These are phyloP conservation scores for Macrophomina tecta DNA, from an alignment of 2,329 filamentous ascomycete genomes.

Conservation along the genomic window DNA sequence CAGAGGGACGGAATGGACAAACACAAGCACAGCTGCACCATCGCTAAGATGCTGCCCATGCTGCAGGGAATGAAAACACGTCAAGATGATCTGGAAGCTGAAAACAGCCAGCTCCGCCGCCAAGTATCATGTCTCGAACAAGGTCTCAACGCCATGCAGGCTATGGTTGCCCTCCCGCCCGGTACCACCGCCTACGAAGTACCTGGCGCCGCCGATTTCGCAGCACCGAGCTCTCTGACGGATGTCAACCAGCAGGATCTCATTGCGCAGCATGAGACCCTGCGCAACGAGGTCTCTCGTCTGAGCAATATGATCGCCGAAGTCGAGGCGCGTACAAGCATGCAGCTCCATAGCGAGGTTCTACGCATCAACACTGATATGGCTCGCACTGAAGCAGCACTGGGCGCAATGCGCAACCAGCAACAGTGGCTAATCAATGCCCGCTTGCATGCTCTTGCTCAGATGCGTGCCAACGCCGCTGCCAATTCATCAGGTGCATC, in stretches of 20 bases:
- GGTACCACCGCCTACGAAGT: slow-evolving; percentile 2
- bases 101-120: slow-evolving; percentile 49
- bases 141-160: slow-evolving; percentile 47
- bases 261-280: slow-evolving; percentile 65
- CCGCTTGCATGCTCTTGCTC: slow-evolving; percentile 24
- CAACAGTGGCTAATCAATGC: slow-evolving; percentile 28
- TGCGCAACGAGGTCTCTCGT: slow-evolving; percentile 64
- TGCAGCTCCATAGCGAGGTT: slow-evolving; percentile 68
- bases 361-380: slow-evolving; percentile 67
- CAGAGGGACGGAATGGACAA: slow-evolving; percentile 47
- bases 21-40: slow-evolving; percentile 51
- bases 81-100: slow-evolving; percentile 49
- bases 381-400: slow-evolving; percentile 61
- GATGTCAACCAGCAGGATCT: slow-evolving; percentile 56
- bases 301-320: slow-evolving; percentile 62
- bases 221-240: slow-evolving; percentile 37
- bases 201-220: slow-evolving; percentile 38
- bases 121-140: slow-evolving; percentile 54
- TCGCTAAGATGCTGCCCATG: slow-evolving; percentile 55
- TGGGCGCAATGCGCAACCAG: slow-evolving; percentile 26
- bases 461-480: slow-evolving; percentile 21
- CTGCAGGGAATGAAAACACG: slow-evolving; percentile 44
- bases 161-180: slow-evolving; percentile 23
- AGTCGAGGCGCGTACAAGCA: slow-evolving; percentile 65
- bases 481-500: slow-evolving; percentile 1